These are phyloP conservation scores for Tolypocladium pustulatum DNA, from an alignment of 2,329 filamentous ascomycete species.

Conservation along the genomic window DNA sequence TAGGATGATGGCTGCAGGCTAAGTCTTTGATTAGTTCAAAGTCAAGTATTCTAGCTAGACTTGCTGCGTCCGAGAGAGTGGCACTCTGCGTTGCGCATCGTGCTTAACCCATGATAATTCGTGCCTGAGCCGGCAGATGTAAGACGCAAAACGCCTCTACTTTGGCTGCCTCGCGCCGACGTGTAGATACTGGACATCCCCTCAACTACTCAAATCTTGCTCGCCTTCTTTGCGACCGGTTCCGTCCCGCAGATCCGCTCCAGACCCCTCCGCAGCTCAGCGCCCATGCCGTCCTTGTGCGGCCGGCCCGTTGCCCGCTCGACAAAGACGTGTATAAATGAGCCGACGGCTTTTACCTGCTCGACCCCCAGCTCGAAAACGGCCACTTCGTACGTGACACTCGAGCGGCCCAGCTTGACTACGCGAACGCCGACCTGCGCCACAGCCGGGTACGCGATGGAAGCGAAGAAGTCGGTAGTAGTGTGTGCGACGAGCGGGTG, in stretches of 20 bases:
- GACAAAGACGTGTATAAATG: conserved; percentile 85
- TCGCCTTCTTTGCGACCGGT: neutral
- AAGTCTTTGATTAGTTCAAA: too few relatives aligned
- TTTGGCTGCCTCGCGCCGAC: neutral
- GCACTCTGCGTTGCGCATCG: neutral
- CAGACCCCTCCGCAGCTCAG: conserved; percentile 46
- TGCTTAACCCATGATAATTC: neutral
- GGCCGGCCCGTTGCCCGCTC: conserved; percentile 61
- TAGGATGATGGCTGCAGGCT: too few relatives aligned
- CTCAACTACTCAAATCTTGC: conserved; percentile 1
- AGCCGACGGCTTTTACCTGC: conserved; percentile 71
- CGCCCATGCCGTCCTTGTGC: conserved; percentile 52
- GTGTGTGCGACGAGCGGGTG: conserved; percentile 80
- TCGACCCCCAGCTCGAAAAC: conserved; percentile 69
- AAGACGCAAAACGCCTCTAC: neutral
- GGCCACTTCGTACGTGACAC: conserved; percentile 82
- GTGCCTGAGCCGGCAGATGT: neutral
- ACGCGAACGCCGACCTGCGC: conserved; percentile 76
- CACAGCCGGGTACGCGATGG: conserved; percentile 70
- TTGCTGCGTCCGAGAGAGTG: neutral
- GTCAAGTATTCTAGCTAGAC: too few relatives aligned
- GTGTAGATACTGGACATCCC: neutral
- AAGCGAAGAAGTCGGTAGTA: conserved; percentile 75
- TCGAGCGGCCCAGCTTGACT: conserved; percentile 73
- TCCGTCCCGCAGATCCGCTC: conserved; percentile 34